Evolutionary conservation across 768 basidiomycete species (phyloP).

Genomic region (Antrodiella citrinella): DNA sequence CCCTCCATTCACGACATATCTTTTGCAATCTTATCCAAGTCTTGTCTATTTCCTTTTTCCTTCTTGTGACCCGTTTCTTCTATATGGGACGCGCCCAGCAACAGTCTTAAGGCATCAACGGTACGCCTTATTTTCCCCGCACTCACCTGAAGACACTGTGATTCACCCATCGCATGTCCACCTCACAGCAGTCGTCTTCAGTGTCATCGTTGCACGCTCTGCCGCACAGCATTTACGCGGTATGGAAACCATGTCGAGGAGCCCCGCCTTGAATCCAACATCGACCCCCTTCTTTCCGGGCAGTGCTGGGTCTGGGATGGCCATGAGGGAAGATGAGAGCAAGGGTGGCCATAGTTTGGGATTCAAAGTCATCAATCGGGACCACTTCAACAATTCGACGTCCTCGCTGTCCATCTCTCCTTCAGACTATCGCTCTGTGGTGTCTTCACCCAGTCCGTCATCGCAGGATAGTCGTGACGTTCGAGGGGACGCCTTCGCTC

Average conservation of each 20-base stretch:
- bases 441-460: slow-evolving; percentile 63
- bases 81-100: slow-evolving; percentile 20
- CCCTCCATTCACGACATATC: slow-evolving; percentile 4
- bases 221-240: slow-evolving; percentile 2
- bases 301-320: slow-evolving; percentile 30
- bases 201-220: slow-evolving; percentile 28
- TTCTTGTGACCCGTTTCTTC: slow-evolving; percentile 5
- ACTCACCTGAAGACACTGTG: neutral
- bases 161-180: neutral
- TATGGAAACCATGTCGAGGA: slow-evolving; percentile 57
- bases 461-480: slow-evolving; percentile 28
- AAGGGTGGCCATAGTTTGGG: slow-evolving; percentile 26
- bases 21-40: slow-evolving; percentile 12
- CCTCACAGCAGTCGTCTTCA: slow-evolving; percentile 21
- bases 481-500: slow-evolving; percentile 19
- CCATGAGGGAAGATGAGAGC: slow-evolving; percentile 45
- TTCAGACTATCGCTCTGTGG: slow-evolving; percentile 57
- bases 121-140: slow-evolving; percentile 7
- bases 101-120: slow-evolving; percentile 16
- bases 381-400: slow-evolving; percentile 33
- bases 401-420: slow-evolving; percentile 54
- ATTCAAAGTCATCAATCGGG: slow-evolving; percentile 38
- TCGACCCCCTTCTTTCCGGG: slow-evolving; percentile 84
- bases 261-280: slow-evolving; percentile 69
- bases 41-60: slow-evolving; percentile 3